Evolutionary conservation across 306 rosid genomes (phyloP), one percentile per base, ranked within the genome.

Genomic region (Cicer cuneatum): DNA sequence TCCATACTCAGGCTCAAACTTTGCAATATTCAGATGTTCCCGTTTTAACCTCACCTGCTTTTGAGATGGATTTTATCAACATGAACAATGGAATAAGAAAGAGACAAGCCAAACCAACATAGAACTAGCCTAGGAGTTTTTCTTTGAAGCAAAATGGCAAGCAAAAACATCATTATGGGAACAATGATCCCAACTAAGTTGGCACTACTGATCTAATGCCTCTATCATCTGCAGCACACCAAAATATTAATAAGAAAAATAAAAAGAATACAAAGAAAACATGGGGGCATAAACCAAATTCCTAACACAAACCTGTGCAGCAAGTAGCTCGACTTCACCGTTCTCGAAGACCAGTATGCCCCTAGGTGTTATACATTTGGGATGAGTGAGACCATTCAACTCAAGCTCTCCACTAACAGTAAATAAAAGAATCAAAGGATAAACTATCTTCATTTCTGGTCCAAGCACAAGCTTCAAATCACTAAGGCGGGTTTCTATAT

Each of bases 241-340:
- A 51, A 51, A 51, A 0, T 6, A 14, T 49, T n/a, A 49, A 29
- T 29, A 29, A 29, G 5, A n/a, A 64, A 71, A 54, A 71, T 53
- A 64, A 19, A 71, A 38, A 56, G 62, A 21, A 21, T 56, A 56
- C 62, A 29, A 21, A 19, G 15, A 56, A 56, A 56, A 56, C 63
- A 24, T 0, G 3, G 15, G 14, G 63, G 39, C 63, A 24, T 57
- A 24, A 24, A 57, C 12, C 40, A 57, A 57, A 7, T 4, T 21
- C 70, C 56, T 41, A 14, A 57, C 76, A 80, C 87, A 76, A 84
- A 89, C 98, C 97, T 91, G 98, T 10, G 97, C 87, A 35, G 98
- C 98, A 47, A 90, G 88, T n/a, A 94, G 95, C 86, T 90, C 92
- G 21, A 94, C 97, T 80, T 91, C 94, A 48, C 98, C 98, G 76